These are phyloP conservation scores for Phytopythium oedochilum DNA, from an alignment of 352 stramenopile genomes.

Conservation along the genomic window DNA sequence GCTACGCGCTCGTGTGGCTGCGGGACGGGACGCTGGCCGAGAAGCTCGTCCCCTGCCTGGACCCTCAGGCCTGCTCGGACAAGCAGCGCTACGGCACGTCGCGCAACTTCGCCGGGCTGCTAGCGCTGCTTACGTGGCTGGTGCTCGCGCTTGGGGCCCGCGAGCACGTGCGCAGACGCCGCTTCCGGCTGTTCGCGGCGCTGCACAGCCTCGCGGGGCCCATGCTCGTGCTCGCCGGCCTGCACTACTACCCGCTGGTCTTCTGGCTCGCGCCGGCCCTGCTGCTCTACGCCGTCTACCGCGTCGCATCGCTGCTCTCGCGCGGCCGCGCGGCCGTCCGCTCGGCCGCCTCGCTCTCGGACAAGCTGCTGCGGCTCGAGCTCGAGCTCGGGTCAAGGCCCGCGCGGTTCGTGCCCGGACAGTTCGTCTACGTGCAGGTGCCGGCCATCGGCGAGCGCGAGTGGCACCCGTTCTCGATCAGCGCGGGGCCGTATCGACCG, in stretches of 20 bases:
- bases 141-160: constrained; percentile 42
- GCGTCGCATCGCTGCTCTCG: constrained; percentile 36
- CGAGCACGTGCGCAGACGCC: constrained; percentile 37
- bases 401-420: constrained; percentile 17
- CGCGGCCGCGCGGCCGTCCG: constrained; percentile 38
- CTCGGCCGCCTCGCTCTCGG: constrained; percentile 27
- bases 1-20: constrained; percentile 56
- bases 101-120: constrained; percentile 59
- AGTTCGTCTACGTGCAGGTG: constrained; percentile 75
- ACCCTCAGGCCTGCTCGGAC: constrained; percentile 16
- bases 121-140: constrained; percentile 39
- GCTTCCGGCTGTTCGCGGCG: constrained; percentile 51
- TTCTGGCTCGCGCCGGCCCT: constrained; percentile 56
- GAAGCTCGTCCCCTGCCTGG: constrained; percentile 54
- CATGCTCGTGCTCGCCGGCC: constrained; percentile 37
- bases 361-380: constrained; percentile 55
- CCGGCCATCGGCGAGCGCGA: constrained; percentile 41
- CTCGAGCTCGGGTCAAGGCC: constrained; percentile 21
- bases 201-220: constrained; percentile 48
- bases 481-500: constrained; percentile 42
- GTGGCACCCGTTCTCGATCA: constrained; percentile 76
- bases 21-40: constrained; percentile 38
- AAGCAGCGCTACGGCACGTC: constrained; percentile 46
- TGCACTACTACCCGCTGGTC: constrained; percentile 64
- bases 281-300: constrained; percentile 59